Evolutionary conservation across 116 monocot genomes (phyloP).

Genomic region (Iris pallida): DNA sequence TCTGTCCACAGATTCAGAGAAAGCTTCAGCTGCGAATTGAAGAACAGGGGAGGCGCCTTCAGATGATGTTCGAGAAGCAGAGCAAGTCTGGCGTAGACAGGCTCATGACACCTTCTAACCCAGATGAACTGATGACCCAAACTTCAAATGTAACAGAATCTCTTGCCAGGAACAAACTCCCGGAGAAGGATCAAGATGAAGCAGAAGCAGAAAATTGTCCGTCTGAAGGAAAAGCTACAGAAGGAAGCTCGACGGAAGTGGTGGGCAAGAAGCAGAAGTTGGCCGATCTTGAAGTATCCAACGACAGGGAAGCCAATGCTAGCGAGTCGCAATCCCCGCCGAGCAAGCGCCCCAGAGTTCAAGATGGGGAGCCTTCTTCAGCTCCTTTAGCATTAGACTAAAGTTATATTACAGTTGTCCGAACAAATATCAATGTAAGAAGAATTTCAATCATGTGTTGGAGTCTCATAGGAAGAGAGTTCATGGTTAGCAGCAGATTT

Average conservation of each 20-base stretch:
- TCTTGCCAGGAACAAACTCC: not conserved
- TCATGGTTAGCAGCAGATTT: too few relatives aligned
- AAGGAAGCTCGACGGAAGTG: not conserved
- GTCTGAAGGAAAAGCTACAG: not conserved
- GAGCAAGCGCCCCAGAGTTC: not conserved
- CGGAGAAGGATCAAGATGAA: not conserved
- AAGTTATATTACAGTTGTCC: too few relatives aligned
- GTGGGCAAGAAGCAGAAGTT: not conserved
- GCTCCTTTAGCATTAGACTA: not conserved
- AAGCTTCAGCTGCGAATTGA: slow-evolving; percentile 74
- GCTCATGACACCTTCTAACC: slow-evolving; percentile 3
- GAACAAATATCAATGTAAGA: too few relatives aligned
- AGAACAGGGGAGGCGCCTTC: slow-evolving; percentile 77
- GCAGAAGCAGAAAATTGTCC: not conserved
- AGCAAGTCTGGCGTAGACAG: slow-evolving; percentile 39
- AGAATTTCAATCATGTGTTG: too few relatives aligned
- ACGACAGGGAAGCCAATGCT: not conserved
- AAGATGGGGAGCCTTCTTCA: not conserved
- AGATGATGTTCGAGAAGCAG: slow-evolving; percentile 87
- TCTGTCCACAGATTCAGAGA: slow-evolving; percentile 54
- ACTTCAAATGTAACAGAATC: slow-evolving; percentile 9
- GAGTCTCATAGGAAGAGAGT: too few relatives aligned
- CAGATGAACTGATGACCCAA: slow-evolving; percentile 9
- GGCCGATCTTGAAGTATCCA: not conserved
- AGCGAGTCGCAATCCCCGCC: not conserved